Evolutionary conservation across 345 rosid genomes (phyloP).

Genomic region (Linum trigynum): DNA sequence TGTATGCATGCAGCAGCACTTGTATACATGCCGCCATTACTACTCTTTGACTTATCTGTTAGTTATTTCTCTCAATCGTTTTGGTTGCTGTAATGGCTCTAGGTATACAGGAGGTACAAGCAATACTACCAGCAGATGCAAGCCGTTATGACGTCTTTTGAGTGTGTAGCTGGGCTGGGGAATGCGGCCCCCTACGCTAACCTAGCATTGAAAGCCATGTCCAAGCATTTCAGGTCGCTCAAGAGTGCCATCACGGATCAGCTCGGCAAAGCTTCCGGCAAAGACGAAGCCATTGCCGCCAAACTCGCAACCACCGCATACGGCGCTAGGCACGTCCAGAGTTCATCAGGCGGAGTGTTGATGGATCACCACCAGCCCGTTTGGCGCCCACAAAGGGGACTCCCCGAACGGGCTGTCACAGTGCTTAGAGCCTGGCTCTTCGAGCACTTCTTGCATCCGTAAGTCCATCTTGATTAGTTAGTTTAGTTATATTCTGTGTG

Average conservation of each 20-base stretch:
- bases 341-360: constrained; percentile 21
- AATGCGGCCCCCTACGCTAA: constrained; percentile 75
- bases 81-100: not conserved
- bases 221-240: constrained; percentile 68
- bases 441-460: constrained; percentile 91
- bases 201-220: constrained; percentile 62
- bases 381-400: constrained; percentile 86
- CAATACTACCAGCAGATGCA: constrained; percentile 79
- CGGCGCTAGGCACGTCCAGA: constrained; percentile 33
- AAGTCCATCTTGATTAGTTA: constrained; percentile 20
- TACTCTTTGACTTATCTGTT: too few species aligned
- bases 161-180: constrained; percentile 71
- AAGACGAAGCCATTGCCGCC: constrained; percentile 38
- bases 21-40: too few species aligned
- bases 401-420: constrained; percentile 80
- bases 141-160: constrained; percentile 64
- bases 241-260: constrained; percentile 70
- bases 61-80: too few species aligned
- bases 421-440: constrained; percentile 84
- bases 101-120: constrained; percentile 80
- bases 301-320: constrained; percentile 34
- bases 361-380: constrained; percentile 59
- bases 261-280: constrained; percentile 43
- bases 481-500: too few species aligned
- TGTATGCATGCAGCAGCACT: too few species aligned